A percentile compares a stretch with the other conserved stretches of the same genome.
These are phyloP conservation scores for Eutrema salsugineum DNA, from an alignment of 441 rosid genomes.

Conservation along the genomic window DNA sequence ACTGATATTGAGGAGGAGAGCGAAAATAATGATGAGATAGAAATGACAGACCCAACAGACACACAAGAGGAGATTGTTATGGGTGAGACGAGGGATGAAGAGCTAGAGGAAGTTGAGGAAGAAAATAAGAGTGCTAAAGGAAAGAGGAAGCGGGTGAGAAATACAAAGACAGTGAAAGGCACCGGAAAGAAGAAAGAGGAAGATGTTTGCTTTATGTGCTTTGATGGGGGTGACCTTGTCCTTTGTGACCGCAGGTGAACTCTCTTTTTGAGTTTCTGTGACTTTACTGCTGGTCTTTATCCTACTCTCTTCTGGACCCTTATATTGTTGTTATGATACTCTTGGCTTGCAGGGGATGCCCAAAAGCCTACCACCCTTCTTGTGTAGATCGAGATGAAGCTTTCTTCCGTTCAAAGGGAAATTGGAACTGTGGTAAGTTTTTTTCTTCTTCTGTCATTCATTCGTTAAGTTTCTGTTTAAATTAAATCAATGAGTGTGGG, in stretches of 20 bases:
- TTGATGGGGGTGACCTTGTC: slow-evolving; percentile 93
- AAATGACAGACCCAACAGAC: slow-evolving; percentile 26
- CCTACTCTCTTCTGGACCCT: slow-evolving; percentile 5
- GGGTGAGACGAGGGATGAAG: slow-evolving; percentile 41
- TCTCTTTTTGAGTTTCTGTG: slow-evolving; percentile 6
- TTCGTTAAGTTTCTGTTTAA: neutral
- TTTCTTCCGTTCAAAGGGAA: slow-evolving; percentile 75
- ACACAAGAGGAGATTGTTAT: slow-evolving; percentile 27
- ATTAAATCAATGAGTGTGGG: slow-evolving; percentile 7
- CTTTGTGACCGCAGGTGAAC: slow-evolving; percentile 94
- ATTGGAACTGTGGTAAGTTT: slow-evolving; percentile 93
- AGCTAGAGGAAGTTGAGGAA: slow-evolving; percentile 51
- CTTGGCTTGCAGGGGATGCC: slow-evolving; percentile 73
- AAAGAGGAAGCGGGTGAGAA: slow-evolving; percentile 78
- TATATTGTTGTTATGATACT: slow-evolving; percentile 5
- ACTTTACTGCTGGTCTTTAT: slow-evolving; percentile 15
- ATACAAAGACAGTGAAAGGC: slow-evolving; percentile 40
- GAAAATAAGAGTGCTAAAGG: slow-evolving; percentile 43
- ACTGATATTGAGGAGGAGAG: slow-evolving; percentile 32
- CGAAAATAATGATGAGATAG: slow-evolving; percentile 30
- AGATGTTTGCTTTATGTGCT: slow-evolving; percentile 97
- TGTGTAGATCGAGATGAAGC: slow-evolving; percentile 89
- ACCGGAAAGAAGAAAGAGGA: slow-evolving; percentile 75
- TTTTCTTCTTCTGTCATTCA: neutral
- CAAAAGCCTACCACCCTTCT: slow-evolving; percentile 90